A percentile compares a stretch with the other conserved stretches of the same genome.
These are phyloP conservation scores for Pythium myriotylum DNA, from an alignment of 352 stramenopile species.

Conservation along the genomic window DNA sequence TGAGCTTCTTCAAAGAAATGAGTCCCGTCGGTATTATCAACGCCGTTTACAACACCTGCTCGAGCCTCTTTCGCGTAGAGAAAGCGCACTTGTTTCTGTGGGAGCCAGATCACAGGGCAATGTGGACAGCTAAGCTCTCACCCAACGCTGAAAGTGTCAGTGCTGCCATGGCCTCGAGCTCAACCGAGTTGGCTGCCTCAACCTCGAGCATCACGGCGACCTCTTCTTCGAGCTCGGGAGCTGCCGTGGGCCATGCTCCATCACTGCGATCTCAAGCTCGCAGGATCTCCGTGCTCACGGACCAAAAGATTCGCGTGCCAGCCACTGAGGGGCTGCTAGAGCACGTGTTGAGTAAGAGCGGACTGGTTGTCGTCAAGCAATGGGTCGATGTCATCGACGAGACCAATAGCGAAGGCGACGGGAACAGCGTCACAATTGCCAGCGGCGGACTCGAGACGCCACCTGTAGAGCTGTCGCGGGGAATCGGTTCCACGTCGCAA, in stretches of 20 bases:
- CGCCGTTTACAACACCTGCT: slow-evolving; percentile 76
- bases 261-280: slow-evolving; percentile 34
- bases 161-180: slow-evolving; percentile 3
- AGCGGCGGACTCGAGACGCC: neutral
- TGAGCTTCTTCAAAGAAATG: slow-evolving; percentile 85
- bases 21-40: slow-evolving; percentile 78
- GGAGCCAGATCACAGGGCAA: slow-evolving; percentile 47
- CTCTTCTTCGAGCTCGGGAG: neutral
- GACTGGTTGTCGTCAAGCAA: slow-evolving; percentile 50
- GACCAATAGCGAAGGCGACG: slow-evolving; percentile 3
- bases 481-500: neutral
- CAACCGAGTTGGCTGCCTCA: neutral
- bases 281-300: slow-evolving; percentile 61
- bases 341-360: slow-evolving; percentile 52
- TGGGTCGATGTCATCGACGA: slow-evolving; percentile 41
- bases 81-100: slow-evolving; percentile 73
- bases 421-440: neutral
- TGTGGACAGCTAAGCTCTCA: slow-evolving; percentile 76
- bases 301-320: slow-evolving; percentile 53
- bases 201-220: neutral
- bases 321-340: slow-evolving; percentile 63
- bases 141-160: slow-evolving; percentile 28
- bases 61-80: slow-evolving; percentile 62
- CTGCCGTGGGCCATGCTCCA: slow-evolving; percentile 1
- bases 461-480: no score